Evolutionary conservation across 1,284 basidiomycete genomes (phyloP), one percentile per base, ranked within the genome.

Genomic region (Ustilago vetiveriae): DNA sequence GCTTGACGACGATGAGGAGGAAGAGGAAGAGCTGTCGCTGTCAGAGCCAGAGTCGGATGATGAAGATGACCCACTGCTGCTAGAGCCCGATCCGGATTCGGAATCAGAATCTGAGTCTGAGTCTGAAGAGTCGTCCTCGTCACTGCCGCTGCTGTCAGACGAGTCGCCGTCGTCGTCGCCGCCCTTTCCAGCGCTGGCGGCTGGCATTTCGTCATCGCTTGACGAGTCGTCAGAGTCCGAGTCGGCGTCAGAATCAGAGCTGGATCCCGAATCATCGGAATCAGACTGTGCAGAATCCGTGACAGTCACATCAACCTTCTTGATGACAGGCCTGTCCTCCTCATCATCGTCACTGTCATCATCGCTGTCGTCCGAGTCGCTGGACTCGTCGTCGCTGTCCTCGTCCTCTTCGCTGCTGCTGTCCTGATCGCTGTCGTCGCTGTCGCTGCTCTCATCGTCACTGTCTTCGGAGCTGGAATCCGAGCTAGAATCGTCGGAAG

Each of bases 381-480:
- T 46, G 4, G 38, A 42, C 6, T 52, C 53, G 23, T 37, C 41
- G 22, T 58, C 51, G 36, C 63, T 66, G 14, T 47, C 47, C 29
- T 58, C 50, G 3, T 44, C 63, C 40, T 52, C 49, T 24, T 54
- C 51, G 26, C 50, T 60, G 37, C 49, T 51, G 45, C 49, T 52
- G 36, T 48, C 45, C n/a, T n/a, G n/a, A n/a, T n/a, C n/a, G n/a
- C n/a, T n/a, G 29, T 16, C n/a, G n/a, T 36, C 36, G 35, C 45
- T 38, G 26, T 38, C 45, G 21, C 36, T 21, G 41, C 37, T 39
- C 29, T 48, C 50, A 11, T 45, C 45, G 24, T 50, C 51, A 38
- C 52, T 56, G 22, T 50, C 50, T 36, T 57, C 51, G 9, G 53
- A 55, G 45, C 53, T 55, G 17, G 42, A 47, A 23, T 56, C 48